Evolutionary conservation across 1,284 basidiomycete species (phyloP), one percentile per base, ranked within the genome.

Genomic region (Exsudoporus floridanus): DNA sequence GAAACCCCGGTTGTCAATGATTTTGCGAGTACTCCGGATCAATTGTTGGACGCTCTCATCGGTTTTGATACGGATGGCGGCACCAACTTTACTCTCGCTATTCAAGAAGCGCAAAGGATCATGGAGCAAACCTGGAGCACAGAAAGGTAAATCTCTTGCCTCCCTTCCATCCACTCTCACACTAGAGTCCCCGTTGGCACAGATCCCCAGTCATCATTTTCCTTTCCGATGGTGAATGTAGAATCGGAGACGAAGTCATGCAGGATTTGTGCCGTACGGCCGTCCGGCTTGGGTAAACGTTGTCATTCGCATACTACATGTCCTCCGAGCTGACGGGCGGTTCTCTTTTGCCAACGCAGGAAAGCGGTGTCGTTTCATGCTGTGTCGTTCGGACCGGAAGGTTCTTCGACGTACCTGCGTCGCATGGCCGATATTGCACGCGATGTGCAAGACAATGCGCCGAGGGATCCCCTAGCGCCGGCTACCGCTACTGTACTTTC

Each of bases 201-300:
- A 84, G 83, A 50, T 63, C 70, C 0, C 84, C 83, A 0, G 76
- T 86, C n/a, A 67, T 85, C n/a, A 75, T 86, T 28, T 85, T 85
- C 64, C 70, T 86, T 16, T 85, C 83, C 0, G 83, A 83, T 53
- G 83, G 83, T 0, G 76, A 81, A 64, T 77, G 77, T 49, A 30
- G 38, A 1, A 70, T 80, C n/a, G 52, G 49, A 0, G 79, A 84
- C 47, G 21, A 63, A 0, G 63, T 65, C 0, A 68, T 83, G 51
- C 76, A 78, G 21, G 72, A 75, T 53, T 46, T 84, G 2, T 80
- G 79, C 54, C 73, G 73, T 5, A 56, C 71, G 2, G 74, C 81
- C 2, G 60, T 80, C 14, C 69, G 69, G 36, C 74, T 74, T 5
- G 81, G 81, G 83, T 82, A 55, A 49, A 69, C 4, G 2, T 36